Percentiles rank a stretch among this genome's conserved stretches.
These are phyloP conservation scores for Cordyceps cicadae DNA, from an alignment of 2,329 filamentous ascomycete species.

Conservation along the genomic window DNA sequence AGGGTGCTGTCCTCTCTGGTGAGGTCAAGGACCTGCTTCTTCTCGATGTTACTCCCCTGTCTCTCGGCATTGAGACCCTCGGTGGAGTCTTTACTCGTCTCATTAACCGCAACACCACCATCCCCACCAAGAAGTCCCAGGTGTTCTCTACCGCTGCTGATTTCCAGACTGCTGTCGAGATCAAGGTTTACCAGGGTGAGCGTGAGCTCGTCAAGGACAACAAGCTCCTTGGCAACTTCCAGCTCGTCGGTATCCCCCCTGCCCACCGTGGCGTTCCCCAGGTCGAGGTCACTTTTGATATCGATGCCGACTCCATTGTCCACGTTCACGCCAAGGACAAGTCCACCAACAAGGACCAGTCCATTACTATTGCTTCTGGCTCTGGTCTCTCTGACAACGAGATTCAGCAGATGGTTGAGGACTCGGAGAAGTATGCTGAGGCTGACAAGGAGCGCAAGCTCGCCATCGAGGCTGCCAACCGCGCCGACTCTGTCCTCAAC, in stretches of 20 bases:
- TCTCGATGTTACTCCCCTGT: conserved; percentile 90
- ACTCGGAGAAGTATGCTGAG: conserved; percentile 94
- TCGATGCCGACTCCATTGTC: conserved; percentile 95
- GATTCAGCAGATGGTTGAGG: conserved; percentile 95
- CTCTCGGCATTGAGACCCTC: conserved; percentile 96
- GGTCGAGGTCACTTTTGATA: conserved; percentile 97
- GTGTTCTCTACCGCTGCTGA: conserved; percentile 96
- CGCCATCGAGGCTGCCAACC: conserved; percentile 94
- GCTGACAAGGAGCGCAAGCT: conserved; percentile 93
- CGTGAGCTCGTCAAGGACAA: conserved; percentile 98
- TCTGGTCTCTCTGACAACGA: conserved; percentile 91
- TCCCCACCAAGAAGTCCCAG: conserved; percentile 98
- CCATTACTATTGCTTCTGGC: conserved; percentile 95
- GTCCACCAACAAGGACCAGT: conserved; percentile 99
- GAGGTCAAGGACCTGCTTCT: conserved; percentile 94
- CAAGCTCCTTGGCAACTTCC: conserved; percentile 98
- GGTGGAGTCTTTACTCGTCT: conserved; percentile 96
- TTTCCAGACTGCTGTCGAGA: conserved; percentile 97
- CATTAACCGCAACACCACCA: conserved; percentile 99
- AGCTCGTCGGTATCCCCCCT: conserved; percentile 93
- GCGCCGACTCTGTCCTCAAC: conserved; percentile 89
- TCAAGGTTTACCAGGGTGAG: conserved; percentile 99
- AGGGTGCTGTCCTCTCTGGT: conserved; percentile 92
- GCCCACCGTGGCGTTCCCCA: conserved; percentile 94
- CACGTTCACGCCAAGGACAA: conserved; percentile 98